phyloP scores from a whole-genome alignment of 116 monocot genomes.

The Cymodocea nodosa region DNA sequence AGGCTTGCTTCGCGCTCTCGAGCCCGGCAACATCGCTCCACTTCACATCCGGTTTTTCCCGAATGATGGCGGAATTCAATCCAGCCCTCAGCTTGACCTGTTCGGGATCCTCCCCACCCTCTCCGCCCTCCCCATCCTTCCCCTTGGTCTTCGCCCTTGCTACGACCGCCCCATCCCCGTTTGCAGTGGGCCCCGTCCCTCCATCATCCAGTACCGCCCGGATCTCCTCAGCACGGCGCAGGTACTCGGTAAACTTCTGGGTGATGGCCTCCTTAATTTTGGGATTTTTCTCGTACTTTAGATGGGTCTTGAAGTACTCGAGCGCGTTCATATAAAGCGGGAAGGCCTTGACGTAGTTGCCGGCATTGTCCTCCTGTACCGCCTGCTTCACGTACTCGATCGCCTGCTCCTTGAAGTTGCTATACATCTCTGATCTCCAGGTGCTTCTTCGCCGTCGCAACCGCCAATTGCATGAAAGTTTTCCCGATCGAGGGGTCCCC shows the following conservation, averaged over 20 bases:
- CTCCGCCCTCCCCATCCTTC: conserved; percentile 62
- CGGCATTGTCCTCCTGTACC: conserved; percentile 97
- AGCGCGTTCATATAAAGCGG: conserved; percentile 99
- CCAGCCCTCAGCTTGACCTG: conserved; percentile 83
- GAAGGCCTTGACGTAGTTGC: conserved; percentile 97
- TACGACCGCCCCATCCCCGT: conserved; percentile 68
- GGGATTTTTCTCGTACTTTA: conserved; percentile 99
- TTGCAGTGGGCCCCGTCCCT: conserved; percentile 48
- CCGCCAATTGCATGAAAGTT: no score
- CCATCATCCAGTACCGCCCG: conserved; percentile 90
- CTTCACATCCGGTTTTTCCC: conserved; percentile 89
- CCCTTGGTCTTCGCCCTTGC: conserved; percentile 80
- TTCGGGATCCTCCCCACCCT: conserved; percentile 60
- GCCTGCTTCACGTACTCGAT: conserved; percentile 99
- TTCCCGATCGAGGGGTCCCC: no score
- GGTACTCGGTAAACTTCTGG: conserved; percentile 98
- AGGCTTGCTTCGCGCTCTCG: conserved; percentile 95
- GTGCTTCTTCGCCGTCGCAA: no score
- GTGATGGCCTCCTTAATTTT: conserved; percentile 99
- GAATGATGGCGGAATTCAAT: conserved; percentile 80
- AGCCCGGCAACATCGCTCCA: conserved; percentile 95
- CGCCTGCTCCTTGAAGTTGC: conserved; percentile 99
- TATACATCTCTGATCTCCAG: conserved; percentile 51
- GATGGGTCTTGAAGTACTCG: conserved; percentile 96
- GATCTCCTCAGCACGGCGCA: conserved; percentile 98